A percentile compares a stretch with the other conserved stretches of the same genome.
These are phyloP conservation scores for Gillenia trifoliata DNA, from an alignment of 306 rosid genomes.

Conservation along the genomic window DNA sequence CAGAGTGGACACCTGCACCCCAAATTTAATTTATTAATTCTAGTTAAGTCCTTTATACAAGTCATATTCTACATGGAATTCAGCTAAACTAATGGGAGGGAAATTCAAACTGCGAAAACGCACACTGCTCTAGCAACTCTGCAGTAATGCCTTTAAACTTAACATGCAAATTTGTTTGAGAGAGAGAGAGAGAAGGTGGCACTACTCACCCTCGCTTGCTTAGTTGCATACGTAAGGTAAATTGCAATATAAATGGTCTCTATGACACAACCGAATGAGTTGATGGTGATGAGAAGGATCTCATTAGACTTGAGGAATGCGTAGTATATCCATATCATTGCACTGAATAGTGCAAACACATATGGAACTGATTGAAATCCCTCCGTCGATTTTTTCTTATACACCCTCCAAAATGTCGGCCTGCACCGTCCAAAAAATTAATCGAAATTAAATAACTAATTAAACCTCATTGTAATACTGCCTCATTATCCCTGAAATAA, in stretches of 20 bases:
- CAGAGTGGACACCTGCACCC: conserved; percentile 56
- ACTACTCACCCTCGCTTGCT: conserved; percentile 56
- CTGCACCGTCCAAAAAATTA: conserved; percentile 25
- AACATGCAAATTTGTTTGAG: not conserved
- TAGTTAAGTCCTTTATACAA: not conserved
- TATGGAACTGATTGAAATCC: conserved; percentile 87
- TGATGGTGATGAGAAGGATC: conserved; percentile 72
- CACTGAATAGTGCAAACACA: conserved; percentile 81
- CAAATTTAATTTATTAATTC: not conserved
- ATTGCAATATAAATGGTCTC: conserved; percentile 73
- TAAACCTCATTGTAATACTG: not conserved
- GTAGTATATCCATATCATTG: conserved; percentile 88
- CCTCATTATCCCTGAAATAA: not conserved
- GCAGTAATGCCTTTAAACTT: too few relatives aligned
- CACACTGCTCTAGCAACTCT: too few relatives aligned
- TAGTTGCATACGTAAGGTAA: conserved; percentile 63
- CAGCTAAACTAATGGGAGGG: not conserved
- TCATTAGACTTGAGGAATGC: conserved; percentile 66
- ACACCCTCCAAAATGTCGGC: conserved; percentile 61
- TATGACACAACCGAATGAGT: conserved; percentile 60
- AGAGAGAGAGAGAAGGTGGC: not conserved
- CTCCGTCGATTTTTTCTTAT: conserved; percentile 89
- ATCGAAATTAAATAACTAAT: not conserved
- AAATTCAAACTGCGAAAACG: not conserved
- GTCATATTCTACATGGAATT: not conserved